Base-by-base conservation (phyloP, 2,329 filamentous ascomycete genomes). In the Verticillium dahliae region DNA sequence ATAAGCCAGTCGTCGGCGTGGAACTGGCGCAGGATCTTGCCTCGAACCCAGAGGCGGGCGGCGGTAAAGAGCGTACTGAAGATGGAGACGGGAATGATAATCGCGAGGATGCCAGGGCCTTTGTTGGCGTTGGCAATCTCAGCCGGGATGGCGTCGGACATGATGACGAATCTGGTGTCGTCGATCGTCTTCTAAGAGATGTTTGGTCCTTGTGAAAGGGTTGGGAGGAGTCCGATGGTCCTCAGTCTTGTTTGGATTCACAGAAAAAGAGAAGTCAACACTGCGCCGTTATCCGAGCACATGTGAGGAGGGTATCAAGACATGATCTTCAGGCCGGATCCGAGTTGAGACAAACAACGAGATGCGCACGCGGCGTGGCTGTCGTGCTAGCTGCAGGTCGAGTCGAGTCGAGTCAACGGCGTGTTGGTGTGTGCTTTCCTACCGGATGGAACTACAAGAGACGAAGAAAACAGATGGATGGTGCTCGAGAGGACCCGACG, bases 1-100 rank as follows among this genome's bases (percentile, higher is more conserved):
- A 76, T 77, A 33, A 77, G 61, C 50, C 69, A 75, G 62, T 78
- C 76, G 59, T 78, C 75, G 4, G 69, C 58, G 1, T 73, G 70
- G n/a, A 75, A 60, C 35, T 71, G 72, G 2, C 69, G 67, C 37
- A 75, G 60, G 27, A 75, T 65, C 14, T 61, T 63, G 0, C 61
- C 62, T 15, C 74, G 68, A 34, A 73, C 71, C 35, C 68, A 73
- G 13, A 75, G 65, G 9, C 74, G 67, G 1, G 68, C 70, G 1
- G 62, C 50, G 2, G 74, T 70, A 10, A 74, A 67, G 10, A 73
- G 1, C 1, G 68, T 65, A 14, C 71, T 70, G 11, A 75, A 27
- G 2, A 63, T 62, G 1, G 72, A 72, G 52, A 75, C 65, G 6
- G 67, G 59, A 66, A 70, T 72, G 22, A 72, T 63, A 7, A 71